These are phyloP conservation scores for Ceratocystis huliohia DNA, from an alignment of 2,329 filamentous ascomycete genomes.

Conservation along the genomic window DNA sequence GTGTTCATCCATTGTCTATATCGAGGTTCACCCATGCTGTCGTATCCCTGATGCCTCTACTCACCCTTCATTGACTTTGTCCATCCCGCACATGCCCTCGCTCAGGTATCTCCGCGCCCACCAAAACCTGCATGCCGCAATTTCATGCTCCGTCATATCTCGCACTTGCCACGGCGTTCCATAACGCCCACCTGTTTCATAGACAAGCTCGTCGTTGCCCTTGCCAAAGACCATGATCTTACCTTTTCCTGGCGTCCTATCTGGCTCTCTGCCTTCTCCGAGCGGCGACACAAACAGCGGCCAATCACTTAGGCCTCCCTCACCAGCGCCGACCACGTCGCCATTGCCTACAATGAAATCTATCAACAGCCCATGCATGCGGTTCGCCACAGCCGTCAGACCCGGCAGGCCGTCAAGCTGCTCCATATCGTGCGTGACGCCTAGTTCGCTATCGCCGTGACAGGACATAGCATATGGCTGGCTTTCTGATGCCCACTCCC, in stretches of 20 bases:
- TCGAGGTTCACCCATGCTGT: neutral
- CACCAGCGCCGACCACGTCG: conserved; percentile 25
- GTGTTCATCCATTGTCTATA: no score
- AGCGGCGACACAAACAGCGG: conserved; percentile 35
- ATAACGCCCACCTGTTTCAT: conserved; percentile 26
- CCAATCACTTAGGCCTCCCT: conserved; percentile 28
- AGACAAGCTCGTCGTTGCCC: conserved; percentile 44
- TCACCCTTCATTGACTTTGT: neutral
- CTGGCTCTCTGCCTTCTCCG: conserved; percentile 15
- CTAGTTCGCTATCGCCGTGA: conserved; percentile 36
- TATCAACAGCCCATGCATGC: conserved; percentile 35
- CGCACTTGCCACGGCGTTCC: conserved; percentile 36
- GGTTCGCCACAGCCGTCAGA: conserved; percentile 29
- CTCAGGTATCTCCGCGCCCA: conserved; percentile 41
- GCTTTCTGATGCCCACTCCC: conserved; percentile 45
- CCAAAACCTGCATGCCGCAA: conserved; percentile 46
- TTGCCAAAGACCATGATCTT: conserved; percentile 43
- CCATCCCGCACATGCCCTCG: conserved; percentile 28
- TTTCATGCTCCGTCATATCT: conserved; percentile 33
- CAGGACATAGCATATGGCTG: conserved; percentile 31
- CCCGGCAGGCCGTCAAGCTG: conserved; percentile 29
- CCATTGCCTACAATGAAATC: conserved; percentile 23
- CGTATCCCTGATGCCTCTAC: neutral
- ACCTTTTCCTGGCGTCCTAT: conserved; percentile 25
- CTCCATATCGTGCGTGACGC: conserved; percentile 34